Conservation (phyloP, 352 stramenopile species). For the Globisporangium radiosum region DNA sequence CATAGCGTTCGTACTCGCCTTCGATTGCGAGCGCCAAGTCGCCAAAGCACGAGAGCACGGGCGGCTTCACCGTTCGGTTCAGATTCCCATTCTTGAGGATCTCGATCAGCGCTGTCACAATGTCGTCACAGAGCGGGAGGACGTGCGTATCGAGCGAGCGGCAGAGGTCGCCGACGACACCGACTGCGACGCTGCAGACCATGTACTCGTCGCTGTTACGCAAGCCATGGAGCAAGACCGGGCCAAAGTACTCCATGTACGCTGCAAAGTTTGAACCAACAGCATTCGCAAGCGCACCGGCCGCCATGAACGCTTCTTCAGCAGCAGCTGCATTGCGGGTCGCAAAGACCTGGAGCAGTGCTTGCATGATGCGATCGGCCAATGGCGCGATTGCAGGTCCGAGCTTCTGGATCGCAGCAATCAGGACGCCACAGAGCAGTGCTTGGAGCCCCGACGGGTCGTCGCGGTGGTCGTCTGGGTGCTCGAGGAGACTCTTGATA, state of each 20-base stretch:
- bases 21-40: conserved; percentile 96
- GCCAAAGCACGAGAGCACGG: conserved; percentile 94
- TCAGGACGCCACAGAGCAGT: conserved; percentile 89
- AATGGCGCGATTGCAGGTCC: conserved; percentile 82
- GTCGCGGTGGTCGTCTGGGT: conserved; percentile 67
- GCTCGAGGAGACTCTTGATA: conserved; percentile 57
- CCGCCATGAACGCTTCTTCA: conserved; percentile 95
- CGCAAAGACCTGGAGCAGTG: conserved; percentile 93
- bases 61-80: conserved; percentile 94
- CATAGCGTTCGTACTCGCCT: conserved; percentile 87
- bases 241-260: conserved; percentile 94
- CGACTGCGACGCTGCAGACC: conserved; percentile 94
- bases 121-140: conserved; percentile 91
- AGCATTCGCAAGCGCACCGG: conserved; percentile 90
- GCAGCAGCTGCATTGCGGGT: conserved; percentile 91
- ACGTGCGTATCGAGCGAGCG: conserved; percentile 90
- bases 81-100: conserved; percentile 92
- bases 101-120: conserved; percentile 92
- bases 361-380: conserved; percentile 93
- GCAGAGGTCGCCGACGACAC: conserved; percentile 94
- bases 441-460: conserved; percentile 71
- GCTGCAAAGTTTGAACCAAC: conserved; percentile 91
- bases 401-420: conserved; percentile 92
- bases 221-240: conserved; percentile 89
- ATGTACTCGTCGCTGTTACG: conserved; percentile 95